Evolutionary conservation across 2,329 filamentous ascomycete genomes (phyloP).

Genomic region (Lasiodiplodia sp.): DNA sequence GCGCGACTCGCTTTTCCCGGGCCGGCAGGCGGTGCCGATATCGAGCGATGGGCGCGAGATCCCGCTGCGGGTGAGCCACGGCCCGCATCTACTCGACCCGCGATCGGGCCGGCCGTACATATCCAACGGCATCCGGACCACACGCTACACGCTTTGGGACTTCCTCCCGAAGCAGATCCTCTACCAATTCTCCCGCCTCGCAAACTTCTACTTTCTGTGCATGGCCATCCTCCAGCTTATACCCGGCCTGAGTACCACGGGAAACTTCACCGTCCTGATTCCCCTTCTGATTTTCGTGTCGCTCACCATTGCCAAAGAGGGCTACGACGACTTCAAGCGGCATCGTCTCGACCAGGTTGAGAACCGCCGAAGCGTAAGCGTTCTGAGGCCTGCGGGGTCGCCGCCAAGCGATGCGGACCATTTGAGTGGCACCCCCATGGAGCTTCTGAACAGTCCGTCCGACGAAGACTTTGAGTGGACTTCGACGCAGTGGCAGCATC

Average conservation of each 20-base stretch:
- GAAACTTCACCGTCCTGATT: slow-evolving; percentile 91
- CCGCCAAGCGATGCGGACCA: too few species aligned
- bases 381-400: too few species aligned
- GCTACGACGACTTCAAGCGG: slow-evolving; percentile 78
- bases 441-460: too few species aligned
- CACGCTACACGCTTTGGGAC: slow-evolving; percentile 86
- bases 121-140: slow-evolving; percentile 75
- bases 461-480: slow-evolving; percentile 47
- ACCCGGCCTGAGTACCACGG: slow-evolving; percentile 87
- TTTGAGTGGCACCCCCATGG: too few species aligned
- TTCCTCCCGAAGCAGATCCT: slow-evolving; percentile 94
- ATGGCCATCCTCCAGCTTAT: slow-evolving; percentile 94
- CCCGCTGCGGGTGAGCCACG: too few species aligned
- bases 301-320: slow-evolving; percentile 95
- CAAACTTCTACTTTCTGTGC: slow-evolving; percentile 98
- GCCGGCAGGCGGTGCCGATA: too few species aligned
- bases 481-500: slow-evolving; percentile 71
- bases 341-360: slow-evolving; percentile 49
- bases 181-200: slow-evolving; percentile 99
- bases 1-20: too few species aligned
- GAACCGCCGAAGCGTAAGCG: slow-evolving; percentile 39
- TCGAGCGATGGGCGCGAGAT: too few species aligned
- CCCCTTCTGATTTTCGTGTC: slow-evolving; percentile 89
- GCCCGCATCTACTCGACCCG: too few species aligned
- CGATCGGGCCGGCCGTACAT: slow-evolving; percentile 47